phyloP scores from a whole-genome alignment of 2,329 filamentous ascomycete genomes.

The Talaromyces sp. region DNA sequence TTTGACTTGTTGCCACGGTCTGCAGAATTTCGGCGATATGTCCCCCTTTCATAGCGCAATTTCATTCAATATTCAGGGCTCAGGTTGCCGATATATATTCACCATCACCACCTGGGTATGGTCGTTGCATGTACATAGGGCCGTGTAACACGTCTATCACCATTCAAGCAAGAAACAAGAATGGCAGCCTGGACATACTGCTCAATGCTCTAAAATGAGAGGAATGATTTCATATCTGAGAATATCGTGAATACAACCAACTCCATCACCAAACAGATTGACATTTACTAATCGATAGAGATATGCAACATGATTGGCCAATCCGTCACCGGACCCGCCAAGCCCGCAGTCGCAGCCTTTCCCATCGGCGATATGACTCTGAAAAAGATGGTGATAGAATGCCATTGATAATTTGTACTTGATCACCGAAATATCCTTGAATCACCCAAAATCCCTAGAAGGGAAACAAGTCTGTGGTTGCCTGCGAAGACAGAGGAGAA shows the following conservation, averaged over 20 bases:
- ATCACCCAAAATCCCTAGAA: background rate
- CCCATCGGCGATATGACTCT: background rate
- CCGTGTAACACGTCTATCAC: background rate
- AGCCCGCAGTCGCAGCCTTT: background rate
- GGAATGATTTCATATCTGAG: background rate
- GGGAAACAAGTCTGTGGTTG: too few relatives aligned
- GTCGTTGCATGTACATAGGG: too few relatives aligned
- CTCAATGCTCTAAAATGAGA: background rate
- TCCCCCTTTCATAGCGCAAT: too few relatives aligned
- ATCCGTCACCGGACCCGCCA: conserved; percentile 3
- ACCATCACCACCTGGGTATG: too few relatives aligned
- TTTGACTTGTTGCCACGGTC: too few relatives aligned
- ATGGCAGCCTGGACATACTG: background rate
- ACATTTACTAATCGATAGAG: background rate
- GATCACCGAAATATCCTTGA: background rate
- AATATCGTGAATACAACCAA: background rate
- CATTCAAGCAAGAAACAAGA: background rate
- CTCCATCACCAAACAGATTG: background rate
- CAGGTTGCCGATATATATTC: background rate
- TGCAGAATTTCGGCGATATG: too few relatives aligned
- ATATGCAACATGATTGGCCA: background rate
- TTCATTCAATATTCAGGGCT: too few relatives aligned
- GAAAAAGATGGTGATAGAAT: background rate
- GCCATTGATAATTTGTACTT: background rate
- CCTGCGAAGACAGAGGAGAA: background rate